These are phyloP conservation scores for Ceratocystis lukuohia DNA, from an alignment of 2,329 filamentous ascomycete species.

Conservation along the genomic window DNA sequence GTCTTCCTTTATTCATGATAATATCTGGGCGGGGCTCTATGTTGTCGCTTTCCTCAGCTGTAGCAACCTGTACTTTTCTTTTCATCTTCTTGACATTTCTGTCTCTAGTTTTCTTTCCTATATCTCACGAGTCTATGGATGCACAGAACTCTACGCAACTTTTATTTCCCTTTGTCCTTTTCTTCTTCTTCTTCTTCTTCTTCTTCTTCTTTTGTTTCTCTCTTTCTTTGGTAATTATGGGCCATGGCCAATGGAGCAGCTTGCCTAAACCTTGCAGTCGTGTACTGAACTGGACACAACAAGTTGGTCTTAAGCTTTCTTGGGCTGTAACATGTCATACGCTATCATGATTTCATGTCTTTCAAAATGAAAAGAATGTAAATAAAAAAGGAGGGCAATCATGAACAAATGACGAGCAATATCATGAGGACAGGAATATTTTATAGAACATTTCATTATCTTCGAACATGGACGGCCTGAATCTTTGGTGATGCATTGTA, in stretches of 20 bases:
- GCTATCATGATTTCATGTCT: not conserved
- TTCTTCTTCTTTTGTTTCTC: conserved; percentile 1
- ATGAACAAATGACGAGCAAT: not conserved
- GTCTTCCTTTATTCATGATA: not conserved
- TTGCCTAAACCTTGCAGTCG: not conserved
- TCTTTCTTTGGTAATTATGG: conserved; percentile 5
- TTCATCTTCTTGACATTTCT: not conserved
- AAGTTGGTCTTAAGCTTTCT: not conserved
- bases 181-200: not conserved
- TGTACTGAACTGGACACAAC: not conserved
- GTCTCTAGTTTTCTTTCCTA: conserved; percentile 2
- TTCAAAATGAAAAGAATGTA: not conserved
- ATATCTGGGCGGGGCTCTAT: not conserved
- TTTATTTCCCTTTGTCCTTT: not conserved
- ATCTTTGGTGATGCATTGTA: not conserved
- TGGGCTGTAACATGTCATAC: not conserved
- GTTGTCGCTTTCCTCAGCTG: not conserved
- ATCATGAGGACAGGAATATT: not conserved
- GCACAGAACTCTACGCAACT: not conserved
- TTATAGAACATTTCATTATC: conserved; percentile 6
- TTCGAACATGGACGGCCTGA: not conserved
- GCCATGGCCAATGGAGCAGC: not conserved
- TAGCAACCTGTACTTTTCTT: not conserved
- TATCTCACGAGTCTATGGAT: conserved; percentile 8
- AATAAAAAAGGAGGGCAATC: not conserved